phyloP scores from a whole-genome alignment of 371 early-diverging fungal species.

The Capillidium rhysosporum region DNA sequence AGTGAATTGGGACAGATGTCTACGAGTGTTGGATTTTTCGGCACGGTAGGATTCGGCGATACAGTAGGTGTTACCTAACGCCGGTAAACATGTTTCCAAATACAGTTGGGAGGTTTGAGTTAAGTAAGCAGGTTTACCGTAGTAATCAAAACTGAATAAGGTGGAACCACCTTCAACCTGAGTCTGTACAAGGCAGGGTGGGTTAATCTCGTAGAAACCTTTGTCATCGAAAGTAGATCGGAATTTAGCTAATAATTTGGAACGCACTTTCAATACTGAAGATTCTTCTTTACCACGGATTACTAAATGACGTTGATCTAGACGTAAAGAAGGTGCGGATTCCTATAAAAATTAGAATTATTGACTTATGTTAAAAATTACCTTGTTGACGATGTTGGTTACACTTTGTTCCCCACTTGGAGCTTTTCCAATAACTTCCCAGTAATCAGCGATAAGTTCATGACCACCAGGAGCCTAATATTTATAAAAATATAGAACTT shows the following conservation, averaged over 20 bases:
- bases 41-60: constrained; percentile 98
- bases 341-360: constrained; percentile 20
- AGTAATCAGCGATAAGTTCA: constrained; percentile 89
- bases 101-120: constrained; percentile 99
- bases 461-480: constrained; percentile 85
- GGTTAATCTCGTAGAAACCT: constrained; percentile 87
- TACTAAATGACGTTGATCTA: constrained; percentile 93
- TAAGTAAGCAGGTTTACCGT: constrained; percentile 93
- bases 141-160: constrained; percentile 94
- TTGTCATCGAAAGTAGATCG: constrained; percentile 80
- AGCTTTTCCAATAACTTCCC: constrained; percentile 84
- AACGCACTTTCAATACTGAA: constrained; percentile 77
- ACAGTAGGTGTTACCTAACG: constrained; percentile 94
- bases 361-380: constrained; percentile 8
- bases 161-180: constrained; percentile 99
- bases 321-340: constrained; percentile 70
- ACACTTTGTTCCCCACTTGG: constrained; percentile 91
- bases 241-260: constrained; percentile 76
- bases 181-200: constrained; percentile 99
- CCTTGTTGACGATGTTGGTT: constrained; percentile 65
- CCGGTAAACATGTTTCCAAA: constrained; percentile 93
- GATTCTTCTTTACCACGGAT: constrained; percentile 88
- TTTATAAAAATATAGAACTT: not conserved
- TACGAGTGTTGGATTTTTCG: constrained; percentile 98
- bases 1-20: constrained; percentile 96